Conservation (phyloP, 179 eudicot genomes). For the Beta lomatogona region DNA sequence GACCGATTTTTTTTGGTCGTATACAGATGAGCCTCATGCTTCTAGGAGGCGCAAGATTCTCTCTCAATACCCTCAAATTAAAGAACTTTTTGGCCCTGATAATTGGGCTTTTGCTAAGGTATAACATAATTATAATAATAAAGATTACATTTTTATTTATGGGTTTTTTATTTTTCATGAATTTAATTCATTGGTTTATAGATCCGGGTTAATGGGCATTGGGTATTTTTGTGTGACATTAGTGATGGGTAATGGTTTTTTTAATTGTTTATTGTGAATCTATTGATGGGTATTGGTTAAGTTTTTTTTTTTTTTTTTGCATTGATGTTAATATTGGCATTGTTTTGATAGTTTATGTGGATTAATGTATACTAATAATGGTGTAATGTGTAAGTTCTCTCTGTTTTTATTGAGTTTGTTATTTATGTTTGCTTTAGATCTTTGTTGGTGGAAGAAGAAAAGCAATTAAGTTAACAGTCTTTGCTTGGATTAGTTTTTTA, state of each 20-base stretch:
- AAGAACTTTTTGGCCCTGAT: constrained; percentile 87
- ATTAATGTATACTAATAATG: constrained; percentile 3
- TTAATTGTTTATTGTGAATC: constrained; percentile 4
- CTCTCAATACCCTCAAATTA: constrained; percentile 89
- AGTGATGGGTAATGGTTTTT: neutral
- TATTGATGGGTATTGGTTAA: constrained; percentile 17
- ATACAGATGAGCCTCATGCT: constrained; percentile 96
- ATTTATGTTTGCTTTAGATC: neutral
- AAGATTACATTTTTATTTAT: neutral
- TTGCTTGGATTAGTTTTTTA: neutral
- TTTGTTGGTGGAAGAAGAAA: neutral
- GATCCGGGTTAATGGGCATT: constrained; percentile 16
- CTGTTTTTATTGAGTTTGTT: neutral
- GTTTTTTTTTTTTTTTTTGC: neutral
- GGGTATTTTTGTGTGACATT: constrained; percentile 3
- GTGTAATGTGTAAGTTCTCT: neutral
- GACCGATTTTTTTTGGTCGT: constrained; percentile 86
- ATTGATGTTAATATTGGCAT: neutral
- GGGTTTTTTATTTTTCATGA: neutral
- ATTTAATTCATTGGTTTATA: neutral
- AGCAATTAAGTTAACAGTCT: too few species aligned
- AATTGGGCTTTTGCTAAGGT: constrained; percentile 85
- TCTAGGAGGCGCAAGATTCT: constrained; percentile 75
- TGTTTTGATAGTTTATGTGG: constrained; percentile 18
- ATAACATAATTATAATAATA: neutral